Evolutionary conservation across 2,329 filamentous ascomycete species (phyloP).

Genomic region (Lecanosticta acicola): DNA sequence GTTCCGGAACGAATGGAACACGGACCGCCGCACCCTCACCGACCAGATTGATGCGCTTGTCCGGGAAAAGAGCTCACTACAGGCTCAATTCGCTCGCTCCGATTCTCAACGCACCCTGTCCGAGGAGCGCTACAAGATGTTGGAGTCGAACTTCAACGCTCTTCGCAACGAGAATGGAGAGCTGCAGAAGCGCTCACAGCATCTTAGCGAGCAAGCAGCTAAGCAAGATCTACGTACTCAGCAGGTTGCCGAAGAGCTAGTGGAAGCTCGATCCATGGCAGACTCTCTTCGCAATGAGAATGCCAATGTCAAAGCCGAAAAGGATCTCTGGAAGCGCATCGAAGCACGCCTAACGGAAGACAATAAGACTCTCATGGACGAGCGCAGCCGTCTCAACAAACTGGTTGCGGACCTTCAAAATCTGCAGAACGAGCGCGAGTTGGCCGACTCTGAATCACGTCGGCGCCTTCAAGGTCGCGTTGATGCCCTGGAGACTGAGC

Average conservation of each 20-base stretch:
- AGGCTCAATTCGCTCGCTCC: constrained; percentile 73
- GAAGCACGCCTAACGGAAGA: constrained; percentile 83
- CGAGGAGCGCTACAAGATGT: constrained; percentile 78
- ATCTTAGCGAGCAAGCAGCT: constrained; percentile 73
- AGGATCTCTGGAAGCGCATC: constrained; percentile 89
- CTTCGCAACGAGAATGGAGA: constrained; percentile 80
- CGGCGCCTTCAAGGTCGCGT: constrained; percentile 73
- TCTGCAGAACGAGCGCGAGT: constrained; percentile 84
- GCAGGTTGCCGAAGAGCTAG: constrained; percentile 85
- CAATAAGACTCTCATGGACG: constrained; percentile 76
- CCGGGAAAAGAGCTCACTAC: constrained; percentile 72
- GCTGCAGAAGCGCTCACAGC: constrained; percentile 74
- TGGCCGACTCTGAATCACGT: constrained; percentile 73
- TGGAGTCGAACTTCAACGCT: constrained; percentile 80
- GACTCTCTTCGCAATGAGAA: constrained; percentile 88
- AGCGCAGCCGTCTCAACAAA: constrained; percentile 76
- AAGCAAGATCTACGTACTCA: constrained; percentile 87
- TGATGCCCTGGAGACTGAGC: constrained; percentile 72
- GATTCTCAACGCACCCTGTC: constrained; percentile 77
- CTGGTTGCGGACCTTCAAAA: constrained; percentile 80
- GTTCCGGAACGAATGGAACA: constrained; percentile 77
- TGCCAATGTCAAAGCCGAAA: constrained; percentile 89
- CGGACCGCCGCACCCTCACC: constrained; percentile 75
- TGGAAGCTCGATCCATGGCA: constrained; percentile 73
- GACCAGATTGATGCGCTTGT: constrained; percentile 78